Evolutionary conservation across 768 basidiomycete genomes (phyloP).

Genomic region (Pleurotus djamor): DNA sequence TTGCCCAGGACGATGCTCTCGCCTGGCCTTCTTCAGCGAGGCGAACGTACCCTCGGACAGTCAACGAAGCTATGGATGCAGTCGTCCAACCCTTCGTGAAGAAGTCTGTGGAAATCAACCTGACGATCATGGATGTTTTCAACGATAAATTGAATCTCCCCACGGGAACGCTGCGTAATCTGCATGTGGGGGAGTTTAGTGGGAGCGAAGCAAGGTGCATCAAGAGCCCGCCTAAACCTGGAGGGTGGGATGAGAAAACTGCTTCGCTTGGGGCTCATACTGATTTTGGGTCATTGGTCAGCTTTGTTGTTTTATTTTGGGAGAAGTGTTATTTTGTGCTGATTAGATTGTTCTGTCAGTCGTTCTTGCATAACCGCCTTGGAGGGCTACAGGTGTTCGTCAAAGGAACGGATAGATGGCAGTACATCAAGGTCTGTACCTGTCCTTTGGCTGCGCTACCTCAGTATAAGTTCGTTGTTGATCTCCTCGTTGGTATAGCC

Average conservation of each 20-base stretch:
- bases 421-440: conserved; percentile 58
- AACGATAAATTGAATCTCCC: conserved; percentile 56
- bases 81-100: conserved; percentile 54
- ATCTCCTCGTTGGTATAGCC: conserved; percentile 36
- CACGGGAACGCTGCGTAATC: conserved; percentile 36
- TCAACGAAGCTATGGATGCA: conserved; percentile 46
- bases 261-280: conserved; percentile 58
- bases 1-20: conserved; percentile 68
- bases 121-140: conserved; percentile 51
- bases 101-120: conserved; percentile 56
- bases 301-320: too few relatives aligned
- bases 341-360: conserved; percentile 39
- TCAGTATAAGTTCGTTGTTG: neutral
- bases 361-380: conserved; percentile 67
- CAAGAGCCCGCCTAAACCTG: conserved; percentile 39
- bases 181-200: conserved; percentile 46
- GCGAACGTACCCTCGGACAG: conserved; percentile 55
- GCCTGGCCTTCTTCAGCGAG: conserved; percentile 53
- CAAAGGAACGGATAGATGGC: conserved; percentile 61
- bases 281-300: conserved; percentile 69
- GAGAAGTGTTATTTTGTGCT: conserved; percentile 19
- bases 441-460: conserved; percentile 2
- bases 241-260: conserved; percentile 31
- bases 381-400: conserved; percentile 71
- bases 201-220: conserved; percentile 59